Conservation (phyloP, 2,329 filamentous ascomycete species). For the Fusarium udum region DNA sequence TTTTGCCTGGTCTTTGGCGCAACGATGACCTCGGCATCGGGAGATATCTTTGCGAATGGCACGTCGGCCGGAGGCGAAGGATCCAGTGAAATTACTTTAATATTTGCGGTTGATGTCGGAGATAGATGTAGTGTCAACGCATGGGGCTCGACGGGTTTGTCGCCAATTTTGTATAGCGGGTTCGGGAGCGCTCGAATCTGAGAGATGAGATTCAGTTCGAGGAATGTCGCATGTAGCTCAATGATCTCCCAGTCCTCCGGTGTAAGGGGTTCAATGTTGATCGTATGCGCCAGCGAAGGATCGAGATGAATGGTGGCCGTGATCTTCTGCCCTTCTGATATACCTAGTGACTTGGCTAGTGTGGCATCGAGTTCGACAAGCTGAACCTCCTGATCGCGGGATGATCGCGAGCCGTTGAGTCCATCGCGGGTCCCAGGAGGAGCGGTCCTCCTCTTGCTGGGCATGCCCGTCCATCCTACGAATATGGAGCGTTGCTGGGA, state of each 20-base stretch:
- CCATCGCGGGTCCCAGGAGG: slow-evolving; percentile 80
- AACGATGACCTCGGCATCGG: slow-evolving; percentile 96
- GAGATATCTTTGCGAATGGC: slow-evolving; percentile 90
- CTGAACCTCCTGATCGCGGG: slow-evolving; percentile 78
- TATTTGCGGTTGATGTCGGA: slow-evolving; percentile 93
- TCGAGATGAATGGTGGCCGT: slow-evolving; percentile 80
- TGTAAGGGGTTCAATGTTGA: slow-evolving; percentile 96
- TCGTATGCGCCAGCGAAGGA: slow-evolving; percentile 88
- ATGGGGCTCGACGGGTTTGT: slow-evolving; percentile 68
- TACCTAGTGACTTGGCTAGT: slow-evolving; percentile 78
- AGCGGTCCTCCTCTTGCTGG: slow-evolving; percentile 83
- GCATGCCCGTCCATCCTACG: slow-evolving; percentile 97
- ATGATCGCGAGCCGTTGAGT: slow-evolving; percentile 66
- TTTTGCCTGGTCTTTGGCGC: slow-evolving; percentile 89
- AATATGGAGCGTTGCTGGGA: slow-evolving; percentile 76
- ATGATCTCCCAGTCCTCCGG: slow-evolving; percentile 99
- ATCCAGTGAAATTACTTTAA: slow-evolving; percentile 83
- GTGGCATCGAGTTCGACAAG: slow-evolving; percentile 89
- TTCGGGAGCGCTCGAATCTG: slow-evolving; percentile 96
- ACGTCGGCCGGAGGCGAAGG: slow-evolving; percentile 74
- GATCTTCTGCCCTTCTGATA: slow-evolving; percentile 85
- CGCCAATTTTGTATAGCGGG: slow-evolving; percentile 69
- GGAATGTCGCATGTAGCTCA: slow-evolving; percentile 92
- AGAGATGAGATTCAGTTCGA: slow-evolving; percentile 91
- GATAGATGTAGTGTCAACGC: slow-evolving; percentile 92